Base-by-base conservation (phyloP, 805 yeast species). In the Tetrapisispora iriomotensis region DNA sequence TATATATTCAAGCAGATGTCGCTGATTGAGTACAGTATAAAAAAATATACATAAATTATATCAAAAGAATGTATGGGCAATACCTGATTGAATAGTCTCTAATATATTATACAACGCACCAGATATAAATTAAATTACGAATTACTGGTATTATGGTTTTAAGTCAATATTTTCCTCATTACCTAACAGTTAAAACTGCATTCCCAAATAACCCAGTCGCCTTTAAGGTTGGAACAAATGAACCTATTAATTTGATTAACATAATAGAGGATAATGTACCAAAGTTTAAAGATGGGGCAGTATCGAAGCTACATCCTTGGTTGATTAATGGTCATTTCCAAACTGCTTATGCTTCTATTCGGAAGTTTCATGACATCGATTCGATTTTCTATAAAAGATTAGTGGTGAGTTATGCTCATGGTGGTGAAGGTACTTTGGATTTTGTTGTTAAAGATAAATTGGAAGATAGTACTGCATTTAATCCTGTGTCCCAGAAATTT, bases 391-490 rank as follows among this genome's bases (percentile, higher is more conserved):
- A 82, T 50, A 83, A 82, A 8, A 66, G 94, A 38, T 67, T 74
- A 46, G 54, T 78, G 4, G 54, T 74, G 39, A 56, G 54, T 34
- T 73, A 71, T 39, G 54, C 64, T 3, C 88, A 82, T 51, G 80
- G 79, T 2, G 85, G 85, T 1, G 68, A 71, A 37, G 79, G 81
- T 37, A 73, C 88, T 2, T 66, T 80, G n/a, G 95, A 84, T 61
- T 70, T 75, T 61, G 78, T 68, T 4, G 67, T 80, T 8, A 23
- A 27, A 54, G 64, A 61, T 42, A 29, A 48, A 58, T 17, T 21
- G 14, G 9, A 42, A 48, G 60, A 48, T 67, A 56, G 43, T 65
- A 18, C 21, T 8, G 33, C 25, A 7, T 47, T 54, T 35, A 34
- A 39, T 3, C 60, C 60, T 2, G 36, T 38, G 6, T 44, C 49